Conservation (phyloP, 495 filamentous ascomycete species). For the Talaromyces ruber region DNA sequence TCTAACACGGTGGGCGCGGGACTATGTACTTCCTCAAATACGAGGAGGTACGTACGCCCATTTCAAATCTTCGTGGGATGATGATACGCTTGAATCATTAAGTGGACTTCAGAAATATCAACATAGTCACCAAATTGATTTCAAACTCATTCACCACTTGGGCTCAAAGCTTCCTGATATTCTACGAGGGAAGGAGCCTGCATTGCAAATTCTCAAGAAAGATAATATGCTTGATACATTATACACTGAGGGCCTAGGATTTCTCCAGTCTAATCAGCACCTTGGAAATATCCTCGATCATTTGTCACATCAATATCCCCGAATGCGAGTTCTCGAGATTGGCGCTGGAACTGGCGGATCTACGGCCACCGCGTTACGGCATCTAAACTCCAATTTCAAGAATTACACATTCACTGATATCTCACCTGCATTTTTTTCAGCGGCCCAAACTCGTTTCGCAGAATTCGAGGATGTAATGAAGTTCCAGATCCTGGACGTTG, state of each 20-base stretch:
- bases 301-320: conserved; percentile 24
- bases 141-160: conserved; percentile 17
- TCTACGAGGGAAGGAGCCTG: conserved; percentile 27
- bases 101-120: background rate
- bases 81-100: background rate
- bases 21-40: background rate
- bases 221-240: conserved; percentile 30
- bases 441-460: conserved; percentile 12
- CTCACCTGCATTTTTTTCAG: conserved; percentile 30
- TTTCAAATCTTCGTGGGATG: background rate
- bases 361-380: conserved; percentile 23
- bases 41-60: background rate
- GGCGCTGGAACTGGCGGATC: conserved; percentile 34
- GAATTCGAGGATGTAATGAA: conserved; percentile 21
- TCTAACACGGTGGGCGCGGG: background rate
- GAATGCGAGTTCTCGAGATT: conserved; percentile 27
- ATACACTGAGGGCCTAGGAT: conserved; percentile 23
- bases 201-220: conserved; percentile 32
- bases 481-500: conserved; percentile 38
- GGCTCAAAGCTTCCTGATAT: conserved; percentile 28
- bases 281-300: conserved; percentile 18
- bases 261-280: conserved; percentile 10
- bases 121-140: conserved; percentile 11
- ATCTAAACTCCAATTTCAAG: conserved; percentile 9
- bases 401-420: conserved; percentile 48